A percentile compares a stretch with the other conserved stretches of the same genome.
phyloP scores from a whole-genome alignment of 108 stramenopile genomes.

The Bacterosira constricta region DNA sequence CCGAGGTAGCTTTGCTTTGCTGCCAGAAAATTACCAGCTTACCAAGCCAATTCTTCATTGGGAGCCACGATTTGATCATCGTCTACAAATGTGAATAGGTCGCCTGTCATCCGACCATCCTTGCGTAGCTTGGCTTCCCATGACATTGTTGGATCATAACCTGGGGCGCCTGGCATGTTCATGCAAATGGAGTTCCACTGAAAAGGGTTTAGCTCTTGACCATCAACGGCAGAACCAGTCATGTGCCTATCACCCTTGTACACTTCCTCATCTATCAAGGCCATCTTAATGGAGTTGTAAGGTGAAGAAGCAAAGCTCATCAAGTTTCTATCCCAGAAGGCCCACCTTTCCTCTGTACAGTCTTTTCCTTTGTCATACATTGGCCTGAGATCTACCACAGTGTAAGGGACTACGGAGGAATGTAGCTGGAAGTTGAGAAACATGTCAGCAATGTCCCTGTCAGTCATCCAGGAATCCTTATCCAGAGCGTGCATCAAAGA shows the following conservation, averaged over 20 bases:
- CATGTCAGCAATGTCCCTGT: not conserved
- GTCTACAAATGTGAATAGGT: slow-evolving; percentile 50
- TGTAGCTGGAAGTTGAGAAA: slow-evolving; percentile 21
- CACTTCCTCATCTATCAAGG: slow-evolving; percentile 28
- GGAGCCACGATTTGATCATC: slow-evolving; percentile 34
- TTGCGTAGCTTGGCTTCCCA: slow-evolving; percentile 35
- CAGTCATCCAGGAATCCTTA: not conserved
- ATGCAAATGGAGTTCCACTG: slow-evolving; percentile 30
- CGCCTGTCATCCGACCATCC: slow-evolving; percentile 47
- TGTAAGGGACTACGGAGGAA: slow-evolving; percentile 1
- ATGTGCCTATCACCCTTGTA: slow-evolving; percentile 30
- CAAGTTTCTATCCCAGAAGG: slow-evolving; percentile 30
- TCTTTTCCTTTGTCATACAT: slow-evolving; percentile 1
- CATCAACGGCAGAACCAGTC: not conserved
- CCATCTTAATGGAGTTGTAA: slow-evolving; percentile 19
- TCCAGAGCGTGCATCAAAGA: not conserved
- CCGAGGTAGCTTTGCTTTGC: not conserved
- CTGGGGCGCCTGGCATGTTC: slow-evolving; percentile 49
- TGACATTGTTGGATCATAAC: slow-evolving; percentile 35
- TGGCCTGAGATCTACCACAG: slow-evolving; percentile 43
- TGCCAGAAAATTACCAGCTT: not conserved
- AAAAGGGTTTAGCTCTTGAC: slow-evolving; percentile 32
- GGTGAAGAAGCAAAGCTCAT: slow-evolving; percentile 56
- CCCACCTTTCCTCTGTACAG: slow-evolving; percentile 4
- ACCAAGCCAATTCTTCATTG: slow-evolving; percentile 11